Evolutionary conservation across 2,329 filamentous ascomycete species (phyloP), one percentile per base, ranked within the genome.

Genomic region (Aspergillus sojae): DNA sequence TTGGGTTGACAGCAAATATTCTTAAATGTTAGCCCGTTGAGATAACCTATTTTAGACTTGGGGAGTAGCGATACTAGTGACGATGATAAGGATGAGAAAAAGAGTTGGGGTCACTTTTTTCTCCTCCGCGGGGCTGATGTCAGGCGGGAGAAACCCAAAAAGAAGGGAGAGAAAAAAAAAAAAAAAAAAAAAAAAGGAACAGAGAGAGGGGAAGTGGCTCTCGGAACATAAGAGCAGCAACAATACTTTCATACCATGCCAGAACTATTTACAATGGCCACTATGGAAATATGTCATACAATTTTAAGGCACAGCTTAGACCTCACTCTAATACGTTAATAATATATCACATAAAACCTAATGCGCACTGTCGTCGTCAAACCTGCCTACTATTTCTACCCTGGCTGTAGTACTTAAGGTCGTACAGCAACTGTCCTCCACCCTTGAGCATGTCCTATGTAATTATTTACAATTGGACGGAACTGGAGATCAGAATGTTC

Each of bases 51-150:
- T 36, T 41, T 36, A 21, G 52, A 36, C 34, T 55, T 41, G 30
- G n/a, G 12, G 12, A 26, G 32, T 21, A 39, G 32, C n/a, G 28
- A 21, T 52, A 48, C 45, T 28, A 39, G 52, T 55, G 32, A 26
- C 32, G 57, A 26, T 58, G 43, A 58, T 34, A 58, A 36, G n/a
- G 30, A 39, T 39, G 34, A 12, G 28, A 32, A 43, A 32, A 50
- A 34, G 19, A 50, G 57, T 58, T 50, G 57, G 57, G 39, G 55
- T 57, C 26, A 58, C 21, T 50, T 50, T 46, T 46, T 55, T 55
- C 36, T 19, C 32, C 34, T 39, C 52, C 57, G 57, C 57, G 57
- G 57, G 57, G 57, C 34, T 55, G 52, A 55, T 55, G 52, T 58
- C 43, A 59, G 57, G 57, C 45, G 57, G 57, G 39, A 32, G 52